Base-by-base conservation (phyloP, 2,329 filamentous ascomycete species). In the Teratosphaeriaceae sp. region DNA sequence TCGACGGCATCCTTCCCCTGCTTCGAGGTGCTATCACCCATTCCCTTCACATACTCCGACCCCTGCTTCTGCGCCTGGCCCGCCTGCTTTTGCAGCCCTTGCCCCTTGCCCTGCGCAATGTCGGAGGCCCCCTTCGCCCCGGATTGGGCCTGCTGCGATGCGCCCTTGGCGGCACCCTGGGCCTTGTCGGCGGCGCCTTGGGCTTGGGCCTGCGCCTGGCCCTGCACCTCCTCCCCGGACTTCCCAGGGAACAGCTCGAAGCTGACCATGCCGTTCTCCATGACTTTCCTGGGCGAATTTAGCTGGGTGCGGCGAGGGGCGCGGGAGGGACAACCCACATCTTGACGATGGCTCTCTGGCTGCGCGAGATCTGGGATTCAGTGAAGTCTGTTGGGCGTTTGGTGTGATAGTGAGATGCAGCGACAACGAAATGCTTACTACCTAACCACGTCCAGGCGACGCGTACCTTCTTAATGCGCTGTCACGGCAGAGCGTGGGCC, bases 1-100 rank as follows among this genome's bases (percentile, higher is more conserved):
- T 46, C 36, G 2, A 48, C 43, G 24, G 48, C 48, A 3, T 31
- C 16, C 35, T 41, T 16, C 5, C 42, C 46, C 15, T 45, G 35
- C 43, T 42, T 13, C 9, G 48, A 31, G 3, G 41, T 39, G 21
- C 38, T 26, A 19, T 48, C 45, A 12, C 43, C 43, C 3, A 33
- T 41, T 30, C 33, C 29, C 19, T 43, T 44, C 9, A 46, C 27
- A 20, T 45, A 48, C 16, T 48, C 46, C 6, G 42, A 39, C 8
- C 39, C 41, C 21, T 44, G 40, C 30, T 45, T 22, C 26, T 49
- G 48, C 33, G 48, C 48, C 12, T 48, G 26, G 11, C 48, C 48
- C 23, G 45, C 48, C 46, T 16, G 13, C 12, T 13, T 46, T 24
- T 5, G 40, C n/a, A 24, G 15, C n/a, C 43, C 19, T 18, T 48